Evolutionary conservation across 2,329 filamentous ascomycete genomes (phyloP).

Genomic region (Raffaelea deltoideospora): DNA sequence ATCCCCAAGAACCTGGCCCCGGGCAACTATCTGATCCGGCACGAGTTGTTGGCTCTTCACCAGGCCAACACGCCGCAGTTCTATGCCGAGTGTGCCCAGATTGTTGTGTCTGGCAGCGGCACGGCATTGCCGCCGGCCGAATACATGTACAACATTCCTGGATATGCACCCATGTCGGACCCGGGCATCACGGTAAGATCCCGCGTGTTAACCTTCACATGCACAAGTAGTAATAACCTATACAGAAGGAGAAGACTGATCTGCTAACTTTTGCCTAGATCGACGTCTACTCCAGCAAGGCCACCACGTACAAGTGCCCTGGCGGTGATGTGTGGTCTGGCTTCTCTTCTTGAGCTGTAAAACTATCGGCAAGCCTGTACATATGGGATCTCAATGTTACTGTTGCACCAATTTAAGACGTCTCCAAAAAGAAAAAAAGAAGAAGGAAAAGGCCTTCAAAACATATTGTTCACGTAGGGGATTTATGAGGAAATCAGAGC

Average conservation of each 20-base stretch:
- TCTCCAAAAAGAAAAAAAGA: too few species aligned
- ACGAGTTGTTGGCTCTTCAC: slow-evolving; percentile 40
- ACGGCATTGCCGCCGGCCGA: slow-evolving; percentile 23
- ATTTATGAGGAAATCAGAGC: too few species aligned
- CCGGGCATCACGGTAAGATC: slow-evolving; percentile 21
- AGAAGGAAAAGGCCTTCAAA: too few species aligned
- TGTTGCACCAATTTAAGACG: too few species aligned
- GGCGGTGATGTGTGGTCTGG: slow-evolving; percentile 34
- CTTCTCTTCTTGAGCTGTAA: slow-evolving; percentile 11
- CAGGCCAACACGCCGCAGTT: slow-evolving; percentile 35
- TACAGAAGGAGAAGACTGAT: background rate
- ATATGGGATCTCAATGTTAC: too few species aligned
- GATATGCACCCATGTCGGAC: slow-evolving; percentile 27
- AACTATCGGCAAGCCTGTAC: too few species aligned
- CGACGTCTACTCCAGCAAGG: slow-evolving; percentile 29
- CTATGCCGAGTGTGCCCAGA: slow-evolving; percentile 41
- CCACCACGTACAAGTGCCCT: slow-evolving; percentile 29
- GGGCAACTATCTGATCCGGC: slow-evolving; percentile 39
- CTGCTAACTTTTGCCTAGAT: slow-evolving; percentile 17
- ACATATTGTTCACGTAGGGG: too few species aligned
- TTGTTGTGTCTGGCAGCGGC: slow-evolving; percentile 33
- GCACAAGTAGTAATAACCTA: too few species aligned
- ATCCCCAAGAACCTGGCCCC: slow-evolving; percentile 32
- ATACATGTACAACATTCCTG: slow-evolving; percentile 28
- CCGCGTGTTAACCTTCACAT: background rate